A percentile compares a stretch with the other conserved stretches of the same genome.
Conservation (phyloP, 805 yeast genomes). For the Kodamaea jinghongensis region DNA sequence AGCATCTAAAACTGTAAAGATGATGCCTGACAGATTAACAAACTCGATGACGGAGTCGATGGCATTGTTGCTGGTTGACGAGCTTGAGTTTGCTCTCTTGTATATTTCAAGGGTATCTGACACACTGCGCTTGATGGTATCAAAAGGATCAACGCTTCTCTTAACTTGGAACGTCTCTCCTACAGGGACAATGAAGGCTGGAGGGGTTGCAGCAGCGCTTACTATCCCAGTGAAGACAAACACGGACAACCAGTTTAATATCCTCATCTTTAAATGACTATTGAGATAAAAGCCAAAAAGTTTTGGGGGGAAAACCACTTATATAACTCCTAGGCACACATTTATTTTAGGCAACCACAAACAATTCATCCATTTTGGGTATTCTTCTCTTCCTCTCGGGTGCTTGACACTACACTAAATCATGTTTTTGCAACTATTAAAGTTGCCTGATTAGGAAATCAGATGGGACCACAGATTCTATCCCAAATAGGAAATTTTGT, state of each 20-base stretch:
- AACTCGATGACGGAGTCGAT: constrained; percentile 10
- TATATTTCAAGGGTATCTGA: constrained; percentile 15
- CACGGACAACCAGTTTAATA: constrained; percentile 10
- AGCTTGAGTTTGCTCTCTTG: constrained; percentile 8
- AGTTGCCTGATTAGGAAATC: constrained; percentile 11
- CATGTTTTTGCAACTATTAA: constrained; percentile 5
- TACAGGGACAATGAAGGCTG: no score
- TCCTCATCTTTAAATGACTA: constrained; percentile 12
- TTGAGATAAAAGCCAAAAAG: background rate
- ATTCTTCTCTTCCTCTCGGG: no score
- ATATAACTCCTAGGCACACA: background rate
- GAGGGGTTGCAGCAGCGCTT: constrained; percentile 11
- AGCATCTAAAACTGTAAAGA: constrained; percentile 35
- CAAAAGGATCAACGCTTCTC: background rate
- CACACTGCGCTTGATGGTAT: background rate
- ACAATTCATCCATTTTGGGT: background rate
- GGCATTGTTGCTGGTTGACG: no score
- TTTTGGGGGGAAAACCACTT: background rate
- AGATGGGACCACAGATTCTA: background rate
- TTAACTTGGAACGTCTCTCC: constrained; percentile 6
- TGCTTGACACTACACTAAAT: no score
- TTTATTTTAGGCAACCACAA: constrained; percentile 1
- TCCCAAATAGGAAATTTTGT: constrained; percentile 6
- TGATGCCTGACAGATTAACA: constrained; percentile 32
- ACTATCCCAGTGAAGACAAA: constrained; percentile 12